Base-by-base conservation (phyloP, 371 early-diverging fungal species). In the Mortierella sp. region DNA sequence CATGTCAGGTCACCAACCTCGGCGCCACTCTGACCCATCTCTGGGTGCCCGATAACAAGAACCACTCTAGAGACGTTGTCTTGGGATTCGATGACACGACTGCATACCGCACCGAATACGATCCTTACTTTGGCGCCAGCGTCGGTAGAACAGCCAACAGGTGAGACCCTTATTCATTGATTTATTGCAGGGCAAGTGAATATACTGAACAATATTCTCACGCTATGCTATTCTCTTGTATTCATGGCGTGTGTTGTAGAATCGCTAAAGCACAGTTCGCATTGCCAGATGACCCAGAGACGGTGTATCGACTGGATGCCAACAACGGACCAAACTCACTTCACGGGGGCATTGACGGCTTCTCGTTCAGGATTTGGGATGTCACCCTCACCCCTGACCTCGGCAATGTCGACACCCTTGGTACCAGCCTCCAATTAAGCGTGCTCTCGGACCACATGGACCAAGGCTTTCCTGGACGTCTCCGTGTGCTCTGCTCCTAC, bases 241-340 rank as follows among this genome's bases (percentile, higher is more conserved):
- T 3, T 10, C 16, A 10, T 56, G n/a, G 5, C 16, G 24, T 18
- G 21, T 38, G 10, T 56, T 70, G 38, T 74, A 90, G 93, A 46
- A 92, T 90, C 43, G 90, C 87, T 3, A 55, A 87, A 8, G 93
- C 89, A 14, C 46, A 73, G 44, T 92, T 92, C 75, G 32, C 77
- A 6, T 79, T 91, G 21, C 81, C 85, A 5, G 72, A 65, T 8
- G 35, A 81, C 41, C 84, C 89, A 70, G 80, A 78, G 29, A 75
- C 43, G 3, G 70, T 79, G 11, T 92, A 90, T 84, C 41, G 68
- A 0, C 88, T 92, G 27, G 81, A 83, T 70, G 76, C 75, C 63
- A 92, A 92, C 83, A 89, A 91, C 68, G 90, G 90, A 0, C 89
- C 89, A 35, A 91, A 92, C 76, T 73, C 77, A 0, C 91, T 93